These are phyloP conservation scores for Loxodes magnus DNA, from an alignment of 73 alveolate species.

Conservation along the genomic window DNA sequence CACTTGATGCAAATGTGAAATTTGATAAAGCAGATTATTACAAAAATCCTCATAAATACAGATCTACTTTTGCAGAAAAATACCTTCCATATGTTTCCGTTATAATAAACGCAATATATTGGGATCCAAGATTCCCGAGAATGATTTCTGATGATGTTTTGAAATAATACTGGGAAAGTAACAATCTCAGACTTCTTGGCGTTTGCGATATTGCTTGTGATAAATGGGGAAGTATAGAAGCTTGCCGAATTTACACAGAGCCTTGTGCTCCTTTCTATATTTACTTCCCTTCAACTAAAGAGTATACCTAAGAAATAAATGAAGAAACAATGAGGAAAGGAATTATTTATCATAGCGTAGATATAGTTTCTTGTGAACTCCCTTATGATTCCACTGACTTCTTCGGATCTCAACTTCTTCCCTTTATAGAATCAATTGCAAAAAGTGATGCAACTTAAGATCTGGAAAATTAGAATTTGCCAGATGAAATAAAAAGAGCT, in stretches of 20 bases:
- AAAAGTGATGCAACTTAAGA: constrained; percentile 19
- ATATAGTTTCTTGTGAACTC: constrained; percentile 65
- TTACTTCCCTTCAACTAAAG: constrained; percentile 45
- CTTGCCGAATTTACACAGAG: constrained; percentile 35
- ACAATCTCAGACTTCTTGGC: constrained; percentile 47
- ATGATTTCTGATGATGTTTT: constrained; percentile 6
- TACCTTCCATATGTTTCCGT: constrained; percentile 43
- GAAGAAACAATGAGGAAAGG: constrained; percentile 17
- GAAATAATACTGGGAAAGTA: neutral
- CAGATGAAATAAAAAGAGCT: constrained; percentile 34
- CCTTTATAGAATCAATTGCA: constrained; percentile 31
- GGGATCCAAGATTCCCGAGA: constrained; percentile 77
- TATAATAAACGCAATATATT: constrained; percentile 57
- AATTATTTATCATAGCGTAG: constrained; percentile 62
- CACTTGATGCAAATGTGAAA: neutral
- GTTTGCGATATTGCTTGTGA: constrained; percentile 86
- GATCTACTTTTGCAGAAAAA: constrained; percentile 39
- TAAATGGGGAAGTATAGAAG: constrained; percentile 60
- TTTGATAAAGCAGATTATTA: constrained; percentile 61
- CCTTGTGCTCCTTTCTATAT: constrained; percentile 66
- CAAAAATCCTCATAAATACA: constrained; percentile 49
- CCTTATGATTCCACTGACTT: constrained; percentile 74
- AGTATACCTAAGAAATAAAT: constrained; percentile 24
- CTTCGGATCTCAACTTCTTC: constrained; percentile 40
- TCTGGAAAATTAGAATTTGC: constrained; percentile 33